These are phyloP conservation scores for Gossypium sturtianum DNA, from an alignment of 345 rosid species.

Conservation along the genomic window DNA sequence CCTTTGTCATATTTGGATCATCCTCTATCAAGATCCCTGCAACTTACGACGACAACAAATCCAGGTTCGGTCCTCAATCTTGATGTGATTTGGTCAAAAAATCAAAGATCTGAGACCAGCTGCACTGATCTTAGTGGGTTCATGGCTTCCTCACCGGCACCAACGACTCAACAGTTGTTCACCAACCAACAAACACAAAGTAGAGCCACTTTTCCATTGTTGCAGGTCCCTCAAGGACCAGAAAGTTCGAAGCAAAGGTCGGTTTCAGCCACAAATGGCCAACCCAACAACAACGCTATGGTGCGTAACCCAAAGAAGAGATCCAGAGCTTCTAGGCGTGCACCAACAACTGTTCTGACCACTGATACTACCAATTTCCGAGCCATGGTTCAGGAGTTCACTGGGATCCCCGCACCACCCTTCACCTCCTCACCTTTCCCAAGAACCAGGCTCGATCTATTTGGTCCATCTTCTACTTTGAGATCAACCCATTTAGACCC, in stretches of 20 bases:
- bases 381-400: constrained; percentile 98
- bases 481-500: constrained; percentile 37
- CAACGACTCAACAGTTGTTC: constrained; percentile 22
- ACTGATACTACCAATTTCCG: constrained; percentile 90
- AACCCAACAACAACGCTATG: constrained; percentile 22
- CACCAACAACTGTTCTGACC: constrained; percentile 86
- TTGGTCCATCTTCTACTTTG: constrained; percentile 40
- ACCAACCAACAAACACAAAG: constrained; percentile 19
- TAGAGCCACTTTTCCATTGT: constrained; percentile 13
- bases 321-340: constrained; percentile 85
- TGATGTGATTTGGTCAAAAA: constrained; percentile 49
- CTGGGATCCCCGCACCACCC: constrained; percentile 93
- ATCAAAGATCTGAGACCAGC: constrained; percentile 44
- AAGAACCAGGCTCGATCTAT: constrained; percentile 62
- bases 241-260: constrained; percentile 4
- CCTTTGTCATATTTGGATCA: constrained; percentile 51
- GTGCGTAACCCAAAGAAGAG: constrained; percentile 78
- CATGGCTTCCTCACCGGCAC: constrained; percentile 31
- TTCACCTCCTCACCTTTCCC: constrained; percentile 56
- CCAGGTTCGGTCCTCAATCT: constrained; percentile 42
- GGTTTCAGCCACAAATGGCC: constrained; percentile 18
- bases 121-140: constrained; percentile 45
- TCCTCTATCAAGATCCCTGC: constrained; percentile 30
- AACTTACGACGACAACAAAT: constrained; percentile 19
- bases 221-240: constrained; percentile 17